phyloP scores from a whole-genome alignment of 768 basidiomycete genomes.

The Galerina sulciceps region DNA sequence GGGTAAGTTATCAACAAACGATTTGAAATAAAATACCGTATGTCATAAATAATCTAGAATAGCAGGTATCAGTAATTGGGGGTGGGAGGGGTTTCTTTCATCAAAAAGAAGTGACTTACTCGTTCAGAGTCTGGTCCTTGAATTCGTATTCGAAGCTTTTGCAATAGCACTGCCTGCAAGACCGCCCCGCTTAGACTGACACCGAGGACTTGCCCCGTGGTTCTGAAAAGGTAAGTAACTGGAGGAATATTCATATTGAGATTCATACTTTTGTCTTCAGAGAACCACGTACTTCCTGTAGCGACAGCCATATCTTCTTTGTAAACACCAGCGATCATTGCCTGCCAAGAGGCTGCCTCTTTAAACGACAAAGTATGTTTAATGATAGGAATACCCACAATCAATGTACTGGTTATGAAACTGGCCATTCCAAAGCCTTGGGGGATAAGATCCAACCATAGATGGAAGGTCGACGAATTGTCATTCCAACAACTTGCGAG shows the following conservation, averaged over 20 bases:
- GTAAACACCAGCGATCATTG: constrained; percentile 83
- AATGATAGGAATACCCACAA: constrained; percentile 54
- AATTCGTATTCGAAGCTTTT: constrained; percentile 74
- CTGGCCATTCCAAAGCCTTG: constrained; percentile 87
- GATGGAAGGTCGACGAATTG: constrained; percentile 57
- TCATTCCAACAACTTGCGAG: constrained; percentile 73
- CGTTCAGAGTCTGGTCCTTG: constrained; percentile 73
- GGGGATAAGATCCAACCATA: constrained; percentile 81
- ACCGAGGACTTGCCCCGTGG: constrained; percentile 94
- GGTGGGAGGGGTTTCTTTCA: too few species aligned
- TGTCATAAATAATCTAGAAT: constrained; percentile 69
- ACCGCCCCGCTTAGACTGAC: constrained; percentile 88
- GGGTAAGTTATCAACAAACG: not conserved
- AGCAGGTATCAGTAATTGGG: not conserved
- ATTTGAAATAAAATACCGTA: constrained; percentile 34
- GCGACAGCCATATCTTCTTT: constrained; percentile 87
- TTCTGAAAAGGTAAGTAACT: constrained; percentile 95
- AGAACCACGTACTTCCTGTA: constrained; percentile 75
- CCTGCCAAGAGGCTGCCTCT: constrained; percentile 49
- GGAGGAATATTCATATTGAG: constrained; percentile 13
- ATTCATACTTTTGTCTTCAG: constrained; percentile 16
- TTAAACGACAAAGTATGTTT: constrained; percentile 7
- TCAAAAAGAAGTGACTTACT: constrained; percentile 45
- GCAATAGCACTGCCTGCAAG: constrained; percentile 77
- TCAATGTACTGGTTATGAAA: constrained; percentile 84